Evolutionary conservation across 2,329 filamentous ascomycete species (phyloP), one percentile per base, ranked within the genome.

Genomic region (Dactylellina haptotyla): DNA sequence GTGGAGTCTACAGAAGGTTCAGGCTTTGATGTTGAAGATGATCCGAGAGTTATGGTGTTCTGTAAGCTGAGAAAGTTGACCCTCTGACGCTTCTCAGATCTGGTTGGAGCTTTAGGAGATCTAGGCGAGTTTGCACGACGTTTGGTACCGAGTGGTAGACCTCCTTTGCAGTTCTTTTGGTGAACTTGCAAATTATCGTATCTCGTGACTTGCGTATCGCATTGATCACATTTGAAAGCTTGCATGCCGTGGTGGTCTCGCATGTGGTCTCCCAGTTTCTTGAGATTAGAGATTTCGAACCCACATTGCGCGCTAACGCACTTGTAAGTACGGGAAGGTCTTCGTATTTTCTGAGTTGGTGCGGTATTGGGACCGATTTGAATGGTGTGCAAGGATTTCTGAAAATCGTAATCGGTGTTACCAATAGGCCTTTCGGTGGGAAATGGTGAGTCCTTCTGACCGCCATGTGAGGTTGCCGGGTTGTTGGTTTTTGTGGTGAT

Each of bases 151-250:
- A n/a, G 28, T 16, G 51, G 51, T 14, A 18, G 48, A 18, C 10
- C 6, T 25, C 18, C 34, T 16, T 23, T 61, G 20, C 58, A 62
- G 23, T 30, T 20, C 16, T 25, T 23, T 4, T 53, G n/a, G 16
- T 62, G 58, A 26, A 18, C 43, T 18, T 41, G n/a, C 4, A 62
- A 25, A 20, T 62, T 62, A 23, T 62, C 58, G n/a, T 62, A 37
- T 26, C 58, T 62, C 18, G 58, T 30, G 30, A 48, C 32, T 28
- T 25, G 23, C 2, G 10, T 62, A 28, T 48, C 58, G n/a, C 58
- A 62, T 14, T 28, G 6, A 10, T 43, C 45, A 20, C 58, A 62
- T 20, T 53, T 51, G 32, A 62, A 62, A 10, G 16, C 58, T 10
- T 23, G 32, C 14, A 41, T 41, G 2, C 32, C 14, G 32, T 62